A percentile compares a stretch with the other conserved stretches of the same genome.
Evolutionary conservation across 164 flowering plant species (phyloP).

Genomic region (Aristolochia fimbriata): DNA sequence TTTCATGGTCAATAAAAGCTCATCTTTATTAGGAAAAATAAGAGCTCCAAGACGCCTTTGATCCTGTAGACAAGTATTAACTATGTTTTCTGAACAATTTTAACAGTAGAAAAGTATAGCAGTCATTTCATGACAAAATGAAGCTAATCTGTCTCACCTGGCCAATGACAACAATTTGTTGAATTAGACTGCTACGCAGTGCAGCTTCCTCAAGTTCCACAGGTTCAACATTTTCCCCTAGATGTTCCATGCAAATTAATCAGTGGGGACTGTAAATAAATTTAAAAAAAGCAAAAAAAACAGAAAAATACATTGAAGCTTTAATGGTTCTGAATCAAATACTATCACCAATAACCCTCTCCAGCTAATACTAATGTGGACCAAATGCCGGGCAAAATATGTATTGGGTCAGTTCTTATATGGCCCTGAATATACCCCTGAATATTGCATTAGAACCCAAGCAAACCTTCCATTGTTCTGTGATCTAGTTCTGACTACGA

Average conservation of each 20-base stretch:
- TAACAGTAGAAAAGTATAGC: not conserved
- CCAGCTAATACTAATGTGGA: no score
- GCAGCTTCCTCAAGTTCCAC: conserved; percentile 83
- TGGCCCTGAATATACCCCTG: no score
- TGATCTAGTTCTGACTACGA: no score
- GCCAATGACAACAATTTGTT: conserved; percentile 88
- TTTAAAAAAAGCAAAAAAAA: not conserved
- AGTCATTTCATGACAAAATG: not conserved
- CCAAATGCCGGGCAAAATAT: no score
- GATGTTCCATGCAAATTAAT: not conserved
- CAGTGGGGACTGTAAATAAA: not conserved
- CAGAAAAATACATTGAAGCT: no score
- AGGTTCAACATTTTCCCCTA: conserved; percentile 98
- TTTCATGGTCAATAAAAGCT: conserved; percentile 40
- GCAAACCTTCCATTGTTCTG: no score
- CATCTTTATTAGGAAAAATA: conserved; percentile 82
- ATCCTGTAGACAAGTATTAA: conserved; percentile 36
- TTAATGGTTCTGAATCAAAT: no score
- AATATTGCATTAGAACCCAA: no score
- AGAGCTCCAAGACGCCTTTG: conserved; percentile 88
- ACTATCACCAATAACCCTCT: no score
- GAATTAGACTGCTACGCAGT: conserved; percentile 62
- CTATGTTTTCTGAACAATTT: not conserved
- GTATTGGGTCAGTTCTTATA: no score
- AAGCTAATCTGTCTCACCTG: conserved; percentile 38